Evolutionary conservation across 2,329 filamentous ascomycete genomes (phyloP).

Genomic region (Xylariaceae sp.): DNA sequence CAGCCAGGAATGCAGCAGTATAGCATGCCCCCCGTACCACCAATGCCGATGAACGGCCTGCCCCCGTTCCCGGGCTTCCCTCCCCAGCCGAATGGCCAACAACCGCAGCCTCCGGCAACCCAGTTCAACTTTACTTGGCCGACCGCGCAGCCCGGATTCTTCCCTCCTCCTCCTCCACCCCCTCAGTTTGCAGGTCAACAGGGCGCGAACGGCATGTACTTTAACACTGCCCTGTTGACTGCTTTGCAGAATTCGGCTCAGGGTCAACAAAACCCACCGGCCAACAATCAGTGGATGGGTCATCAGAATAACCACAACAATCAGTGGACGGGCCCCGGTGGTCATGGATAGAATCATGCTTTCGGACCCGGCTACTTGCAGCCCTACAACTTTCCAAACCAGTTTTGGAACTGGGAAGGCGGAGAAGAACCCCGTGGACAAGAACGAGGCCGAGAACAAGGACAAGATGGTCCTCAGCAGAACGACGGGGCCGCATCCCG

Average conservation of each 20-base stretch:
- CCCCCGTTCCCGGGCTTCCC: conserved; percentile 20
- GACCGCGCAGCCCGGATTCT: conserved; percentile 29
- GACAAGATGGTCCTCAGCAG: too few relatives aligned
- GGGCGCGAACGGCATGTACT: conserved; percentile 40
- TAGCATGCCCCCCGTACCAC: conserved; percentile 25
- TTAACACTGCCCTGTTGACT: conserved; percentile 55
- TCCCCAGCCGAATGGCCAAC: conserved; percentile 33
- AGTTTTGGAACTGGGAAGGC: too few relatives aligned
- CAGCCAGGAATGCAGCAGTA: conserved; percentile 30
- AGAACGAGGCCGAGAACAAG: too few relatives aligned
- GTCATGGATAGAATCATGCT: conserved; percentile 21
- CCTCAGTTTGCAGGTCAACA: conserved; percentile 38
- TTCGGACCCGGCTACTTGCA: too few relatives aligned
- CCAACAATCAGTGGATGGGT: conserved; percentile 22
- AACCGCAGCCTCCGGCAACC: conserved; percentile 27
- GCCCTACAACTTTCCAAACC: too few relatives aligned
- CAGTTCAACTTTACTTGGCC: conserved; percentile 45
- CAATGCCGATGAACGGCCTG: conserved; percentile 35
- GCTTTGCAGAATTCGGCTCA: conserved; percentile 40
- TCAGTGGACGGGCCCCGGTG: conserved; percentile 26
- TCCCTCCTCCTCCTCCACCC: conserved; percentile 38
- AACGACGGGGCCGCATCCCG: too few relatives aligned
- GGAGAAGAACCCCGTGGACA: too few relatives aligned
- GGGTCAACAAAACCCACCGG: conserved; percentile 36
- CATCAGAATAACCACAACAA: conserved; percentile 14